These are phyloP conservation scores for Trematosphaeria pertusa DNA, from an alignment of 2,329 filamentous ascomycete genomes.

Conservation along the genomic window DNA sequence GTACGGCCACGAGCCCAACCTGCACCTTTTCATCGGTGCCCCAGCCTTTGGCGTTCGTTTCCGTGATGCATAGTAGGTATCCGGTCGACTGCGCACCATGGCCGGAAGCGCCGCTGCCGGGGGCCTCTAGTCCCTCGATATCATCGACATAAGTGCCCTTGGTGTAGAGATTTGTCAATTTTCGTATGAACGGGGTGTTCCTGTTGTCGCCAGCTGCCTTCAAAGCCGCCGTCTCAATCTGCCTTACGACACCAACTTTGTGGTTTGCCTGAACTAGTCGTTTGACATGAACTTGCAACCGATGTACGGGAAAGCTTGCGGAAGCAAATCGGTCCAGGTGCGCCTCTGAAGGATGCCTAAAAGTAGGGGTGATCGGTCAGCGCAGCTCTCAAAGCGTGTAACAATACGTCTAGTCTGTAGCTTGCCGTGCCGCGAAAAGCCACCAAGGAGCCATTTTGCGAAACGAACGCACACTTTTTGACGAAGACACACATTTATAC, in stretches of 20 bases:
- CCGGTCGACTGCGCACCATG: constrained; percentile 70
- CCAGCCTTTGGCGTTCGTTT: constrained; percentile 77
- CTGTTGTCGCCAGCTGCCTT: constrained; percentile 96
- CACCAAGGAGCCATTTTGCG: too few relatives aligned
- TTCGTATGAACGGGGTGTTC: constrained; percentile 88
- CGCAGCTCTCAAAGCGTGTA: too few relatives aligned
- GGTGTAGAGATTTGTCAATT: constrained; percentile 95
- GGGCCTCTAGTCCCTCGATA: constrained; percentile 73
- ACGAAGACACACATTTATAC: too few relatives aligned
- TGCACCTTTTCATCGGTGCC: constrained; percentile 93
- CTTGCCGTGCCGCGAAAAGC: too few relatives aligned
- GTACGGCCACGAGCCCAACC: constrained; percentile 90
- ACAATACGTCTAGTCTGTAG: too few relatives aligned
- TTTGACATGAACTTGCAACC: constrained; percentile 92
- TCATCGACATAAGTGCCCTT: constrained; percentile 98
- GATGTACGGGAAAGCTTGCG: constrained; percentile 91
- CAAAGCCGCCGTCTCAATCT: constrained; percentile 92
- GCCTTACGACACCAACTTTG: constrained; percentile 94
- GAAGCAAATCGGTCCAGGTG: constrained; percentile 92
- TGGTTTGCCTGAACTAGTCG: constrained; percentile 89
- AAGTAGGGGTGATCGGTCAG: too few relatives aligned
- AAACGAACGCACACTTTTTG: too few relatives aligned
- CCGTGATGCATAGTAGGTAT: constrained; percentile 93
- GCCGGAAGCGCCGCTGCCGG: constrained; percentile 51
- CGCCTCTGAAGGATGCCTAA: constrained; percentile 80